Percentiles rank a stretch among this genome's conserved stretches.
Evolutionary conservation across 2,329 filamentous ascomycete genomes (phyloP).

Genomic region (Lasiodiplodia theobromae): DNA sequence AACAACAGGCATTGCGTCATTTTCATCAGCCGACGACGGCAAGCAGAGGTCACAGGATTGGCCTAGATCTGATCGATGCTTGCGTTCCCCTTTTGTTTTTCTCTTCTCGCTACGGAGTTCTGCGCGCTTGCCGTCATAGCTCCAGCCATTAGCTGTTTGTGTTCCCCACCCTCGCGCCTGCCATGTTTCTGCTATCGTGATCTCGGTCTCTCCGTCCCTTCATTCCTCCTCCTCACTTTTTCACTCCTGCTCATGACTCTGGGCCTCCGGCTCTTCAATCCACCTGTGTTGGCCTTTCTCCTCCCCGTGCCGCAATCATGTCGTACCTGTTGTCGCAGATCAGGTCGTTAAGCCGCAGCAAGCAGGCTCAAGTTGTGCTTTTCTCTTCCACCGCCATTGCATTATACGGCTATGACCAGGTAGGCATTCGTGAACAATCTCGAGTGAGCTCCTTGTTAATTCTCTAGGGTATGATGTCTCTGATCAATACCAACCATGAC

Average conservation of each 20-base stretch:
- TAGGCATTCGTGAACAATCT: neutral
- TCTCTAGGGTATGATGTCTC: slow-evolving; percentile 57
- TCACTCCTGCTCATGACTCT: neutral
- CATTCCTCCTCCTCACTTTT: neutral
- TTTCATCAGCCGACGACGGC: slow-evolving; percentile 6
- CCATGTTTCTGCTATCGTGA: slow-evolving; percentile 13
- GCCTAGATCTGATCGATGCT: slow-evolving; percentile 2
- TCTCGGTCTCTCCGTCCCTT: neutral
- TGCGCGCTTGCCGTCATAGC: slow-evolving; percentile 18
- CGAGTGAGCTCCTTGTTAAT: neutral
- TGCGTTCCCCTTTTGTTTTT: neutral
- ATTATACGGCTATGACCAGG: slow-evolving; percentile 58
- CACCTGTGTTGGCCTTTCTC: neutral
- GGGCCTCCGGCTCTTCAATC: neutral
- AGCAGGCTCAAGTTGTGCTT: slow-evolving; percentile 58
- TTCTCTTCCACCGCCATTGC: slow-evolving; percentile 63
- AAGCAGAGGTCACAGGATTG: neutral
- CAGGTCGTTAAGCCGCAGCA: slow-evolving; percentile 33
- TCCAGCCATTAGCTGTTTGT: neutral
- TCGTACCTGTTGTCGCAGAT: slow-evolving; percentile 15
- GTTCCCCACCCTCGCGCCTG: slow-evolving; percentile 2
- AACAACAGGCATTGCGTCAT: slow-evolving; percentile 6
- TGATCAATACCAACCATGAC: slow-evolving; percentile 62
- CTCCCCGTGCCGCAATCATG: neutral
- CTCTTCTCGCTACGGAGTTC: slow-evolving; percentile 2